Base-by-base conservation (phyloP, 768 basidiomycete species). In the Termitomyces sp. region DNA sequence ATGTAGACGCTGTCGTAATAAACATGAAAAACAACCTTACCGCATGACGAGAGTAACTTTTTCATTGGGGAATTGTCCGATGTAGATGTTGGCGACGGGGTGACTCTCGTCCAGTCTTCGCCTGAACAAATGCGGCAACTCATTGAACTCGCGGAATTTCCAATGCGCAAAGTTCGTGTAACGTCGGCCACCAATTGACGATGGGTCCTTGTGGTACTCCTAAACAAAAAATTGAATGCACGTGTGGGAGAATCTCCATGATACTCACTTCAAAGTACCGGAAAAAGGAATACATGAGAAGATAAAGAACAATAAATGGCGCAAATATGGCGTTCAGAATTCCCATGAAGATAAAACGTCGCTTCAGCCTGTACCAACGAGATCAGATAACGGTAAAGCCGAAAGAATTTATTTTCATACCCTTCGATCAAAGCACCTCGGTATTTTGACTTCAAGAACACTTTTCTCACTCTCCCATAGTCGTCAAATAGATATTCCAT, bases 131-230 rank as follows among this genome's bases (percentile, higher is more conserved):
- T 99, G 97, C 0, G 94, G 90, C 9, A 99, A 77, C 67, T 99
- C 97, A 68, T 99, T 99, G 78, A 98, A 99, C 69, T 99, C 97
- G 56, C 97, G 82, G 68, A 98, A 98, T 68, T 98, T 98, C 97
- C 97, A 99, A 60, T 92, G 87, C 4, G 95, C 95, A 59, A 90
- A 95, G 0, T 87, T 89, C 0, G 97, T 99, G 67, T 98, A 99
- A 56, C 90, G 83, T 33, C 97, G 86, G 11, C 89, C 86, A 38
- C 94, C 90, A 50, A 98, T 93, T 1, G 93, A 87, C 0, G 97
- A 98, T 2, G 96, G 97, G 67, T 98, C 94, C 72, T 96, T 96
- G 81, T 93, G 96, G 67, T 98, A 98, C 79, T 99, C 95, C 97
- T 99, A 46, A n/a, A 22, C n/a, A 38, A 18, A 18, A 32, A 7